Base-by-base conservation (phyloP, 768 basidiomycete genomes). In the Tricholoma matsutake region DNA sequence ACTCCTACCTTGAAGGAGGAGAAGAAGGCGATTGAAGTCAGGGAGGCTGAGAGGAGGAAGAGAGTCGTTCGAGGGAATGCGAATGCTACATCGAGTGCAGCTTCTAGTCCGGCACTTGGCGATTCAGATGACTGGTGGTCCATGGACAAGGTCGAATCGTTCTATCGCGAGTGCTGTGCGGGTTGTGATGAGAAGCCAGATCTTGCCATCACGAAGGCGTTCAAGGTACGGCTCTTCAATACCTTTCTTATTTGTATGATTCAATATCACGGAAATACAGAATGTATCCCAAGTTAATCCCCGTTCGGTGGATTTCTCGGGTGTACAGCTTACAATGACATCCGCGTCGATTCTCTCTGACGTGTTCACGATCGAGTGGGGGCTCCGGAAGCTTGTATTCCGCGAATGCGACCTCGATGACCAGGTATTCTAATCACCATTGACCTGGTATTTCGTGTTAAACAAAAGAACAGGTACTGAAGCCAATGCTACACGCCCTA, bases 341-440 rank as follows among this genome's bases (percentile, higher is more conserved):
- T 79, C 85, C 0, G 89, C 93, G 0, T 86, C 88, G 11, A 87
- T 94, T 16, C 81, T 99, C 16, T 89, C 96, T 0, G 96, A 98
- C 73, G 86, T 97, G 13, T 86, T 98, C 64, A 85, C 86, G 7
- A 88, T 97, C 60, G 94, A 98, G 73, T 98, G 95, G 91, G 96
- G 95, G 0, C 76, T 97, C 18, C 80, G 89, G 28, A 96, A 94
- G 67, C 78, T 96, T 20, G 87, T 90, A 0, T 82, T 97, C 58
- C 86, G 92, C 43, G 90, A 91, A 70, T 98, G 95, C 67, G 87
- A 95, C 65, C 73, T 98, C 20, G 93, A 95, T 64, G 91, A 94
- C 56, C 80, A 82, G 61, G 94, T 94, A 68, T 59, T 84, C 74
- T 5, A 45, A 47, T 47, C 22, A 56, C 28, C 54, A 55, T 31